Evolutionary conservation across 164 flowering plant species (phyloP).

Genomic region (Aristolochia contorta): DNA sequence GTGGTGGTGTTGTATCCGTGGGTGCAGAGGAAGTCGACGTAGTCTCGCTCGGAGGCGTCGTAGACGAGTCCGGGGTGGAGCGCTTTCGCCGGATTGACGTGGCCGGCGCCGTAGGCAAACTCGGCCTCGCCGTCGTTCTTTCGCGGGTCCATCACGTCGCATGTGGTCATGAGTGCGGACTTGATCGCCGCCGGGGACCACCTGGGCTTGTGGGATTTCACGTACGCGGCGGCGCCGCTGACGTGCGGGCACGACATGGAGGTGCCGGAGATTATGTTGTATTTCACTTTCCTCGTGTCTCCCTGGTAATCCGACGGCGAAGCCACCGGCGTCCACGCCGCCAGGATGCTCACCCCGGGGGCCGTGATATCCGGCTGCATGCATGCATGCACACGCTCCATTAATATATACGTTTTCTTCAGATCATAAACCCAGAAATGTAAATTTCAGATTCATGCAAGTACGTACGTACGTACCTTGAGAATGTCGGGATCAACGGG

Average conservation of each 20-base stretch:
- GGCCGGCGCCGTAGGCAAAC: constrained; percentile 50
- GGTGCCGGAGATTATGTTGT: constrained; percentile 33
- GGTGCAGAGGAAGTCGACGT: constrained; percentile 38
- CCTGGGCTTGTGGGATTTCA: constrained; percentile 29
- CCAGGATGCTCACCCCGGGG: constrained; percentile 33
- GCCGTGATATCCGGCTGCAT: constrained; percentile 35
- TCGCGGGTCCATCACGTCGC: constrained; percentile 20
- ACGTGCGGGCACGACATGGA: constrained; percentile 51
- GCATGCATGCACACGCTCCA: too few relatives aligned
- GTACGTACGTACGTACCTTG: constrained; percentile 14
- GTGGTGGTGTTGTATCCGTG: constrained; percentile 27
- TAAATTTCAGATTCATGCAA: too few relatives aligned
- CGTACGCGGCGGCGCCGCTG: constrained; percentile 33
- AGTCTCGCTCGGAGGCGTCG: constrained; percentile 29
- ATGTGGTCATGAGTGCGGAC: constrained; percentile 47
- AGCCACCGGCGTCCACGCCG: constrained; percentile 26
- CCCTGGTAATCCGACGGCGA: constrained; percentile 10
- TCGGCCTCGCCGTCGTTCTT: constrained; percentile 30
- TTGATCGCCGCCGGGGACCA: constrained; percentile 49
- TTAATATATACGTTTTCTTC: too few relatives aligned
- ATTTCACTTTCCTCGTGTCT: constrained; percentile 22
- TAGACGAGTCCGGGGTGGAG: constrained; percentile 40
- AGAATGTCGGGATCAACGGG: constrained; percentile 25
- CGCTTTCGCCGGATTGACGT: constrained; percentile 33
- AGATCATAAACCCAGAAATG: too few relatives aligned